These are phyloP conservation scores for Boletus huronensis DNA, from an alignment of 768 basidiomycete genomes.

Conservation along the genomic window DNA sequence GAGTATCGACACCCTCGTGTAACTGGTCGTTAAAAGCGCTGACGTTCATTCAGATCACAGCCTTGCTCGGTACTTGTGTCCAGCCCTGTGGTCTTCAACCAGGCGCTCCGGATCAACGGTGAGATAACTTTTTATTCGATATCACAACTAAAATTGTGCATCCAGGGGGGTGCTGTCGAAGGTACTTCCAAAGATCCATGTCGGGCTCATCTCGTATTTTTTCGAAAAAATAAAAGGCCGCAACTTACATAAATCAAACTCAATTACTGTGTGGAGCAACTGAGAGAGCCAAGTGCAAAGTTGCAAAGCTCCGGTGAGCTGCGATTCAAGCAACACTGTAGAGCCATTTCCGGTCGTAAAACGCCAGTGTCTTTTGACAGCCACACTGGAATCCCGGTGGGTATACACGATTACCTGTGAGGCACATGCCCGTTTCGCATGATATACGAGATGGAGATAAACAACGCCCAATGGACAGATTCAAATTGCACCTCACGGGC, in stretches of 20 bases:
- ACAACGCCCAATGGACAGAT: conserved; percentile 18
- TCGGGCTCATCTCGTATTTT: neutral
- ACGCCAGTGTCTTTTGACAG: conserved; percentile 1
- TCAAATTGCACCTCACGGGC: conserved; percentile 12
- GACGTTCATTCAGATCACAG: conserved; percentile 11
- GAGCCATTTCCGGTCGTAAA: conserved; percentile 2
- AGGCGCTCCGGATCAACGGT: conserved; percentile 5
- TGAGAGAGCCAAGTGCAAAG: neutral
- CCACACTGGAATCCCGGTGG: neutral
- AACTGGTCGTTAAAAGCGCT: conserved; percentile 2
- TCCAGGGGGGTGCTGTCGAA: neutral
- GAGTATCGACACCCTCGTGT: conserved; percentile 10
- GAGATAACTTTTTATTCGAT: conserved; percentile 6
- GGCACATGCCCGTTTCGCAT: conserved; percentile 4
- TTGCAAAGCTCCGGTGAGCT: conserved; percentile 5
- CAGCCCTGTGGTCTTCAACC: conserved; percentile 3
- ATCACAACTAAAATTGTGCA: conserved; percentile 26
- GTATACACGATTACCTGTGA: neutral
- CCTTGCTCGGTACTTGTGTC: conserved; percentile 7
- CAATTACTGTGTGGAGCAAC: neutral
- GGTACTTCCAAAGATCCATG: neutral
- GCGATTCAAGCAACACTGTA: conserved; percentile 8
- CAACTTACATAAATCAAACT: neutral
- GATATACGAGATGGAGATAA: conserved; percentile 17
- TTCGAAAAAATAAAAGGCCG: neutral